phyloP scores from a whole-genome alignment of 31 red algal genomes.

The Endocladia muricata region DNA sequence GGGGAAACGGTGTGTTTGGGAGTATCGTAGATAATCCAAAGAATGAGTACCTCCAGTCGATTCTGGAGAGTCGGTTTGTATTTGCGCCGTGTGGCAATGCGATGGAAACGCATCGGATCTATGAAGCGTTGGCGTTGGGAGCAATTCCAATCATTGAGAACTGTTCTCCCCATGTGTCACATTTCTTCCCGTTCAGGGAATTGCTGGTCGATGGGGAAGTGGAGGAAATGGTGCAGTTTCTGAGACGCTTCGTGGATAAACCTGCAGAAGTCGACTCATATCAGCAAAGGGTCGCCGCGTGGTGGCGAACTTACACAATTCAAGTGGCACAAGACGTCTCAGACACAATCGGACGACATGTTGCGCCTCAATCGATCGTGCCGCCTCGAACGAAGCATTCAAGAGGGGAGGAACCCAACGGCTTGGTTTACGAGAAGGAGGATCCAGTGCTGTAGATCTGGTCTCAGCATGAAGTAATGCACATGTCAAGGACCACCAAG shows the following conservation, averaged over 20 bases:
- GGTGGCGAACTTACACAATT: conserved; percentile 35
- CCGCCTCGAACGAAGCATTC: too few species aligned
- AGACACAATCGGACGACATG: too few species aligned
- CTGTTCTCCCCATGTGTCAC: not conserved
- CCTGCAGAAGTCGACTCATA: conserved; percentile 5
- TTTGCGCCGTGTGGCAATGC: conserved; percentile 73
- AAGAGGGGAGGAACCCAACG: too few species aligned
- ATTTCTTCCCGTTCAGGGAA: conserved; percentile 51
- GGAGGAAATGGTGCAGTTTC: conserved; percentile 34
- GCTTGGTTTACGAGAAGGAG: too few species aligned
- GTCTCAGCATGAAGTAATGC: too few species aligned
- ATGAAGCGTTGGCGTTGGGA: conserved; percentile 34
- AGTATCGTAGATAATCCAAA: conserved; percentile 26
- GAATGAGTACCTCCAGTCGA: conserved; percentile 25
- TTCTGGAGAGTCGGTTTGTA: conserved; percentile 42
- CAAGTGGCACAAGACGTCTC: conserved; percentile 21
- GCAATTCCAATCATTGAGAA: conserved; percentile 49
- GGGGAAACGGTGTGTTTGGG: conserved; percentile 43
- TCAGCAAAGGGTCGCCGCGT: conserved; percentile 7
- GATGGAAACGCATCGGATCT: conserved; percentile 56
- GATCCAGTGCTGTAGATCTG: too few species aligned
- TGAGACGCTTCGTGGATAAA: not conserved
- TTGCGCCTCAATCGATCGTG: too few species aligned
- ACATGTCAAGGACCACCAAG: too few species aligned
- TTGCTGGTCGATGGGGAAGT: conserved; percentile 2